Base-by-base conservation (phyloP, 208 protist species). In the Endotrypanum monterogeii region DNA sequence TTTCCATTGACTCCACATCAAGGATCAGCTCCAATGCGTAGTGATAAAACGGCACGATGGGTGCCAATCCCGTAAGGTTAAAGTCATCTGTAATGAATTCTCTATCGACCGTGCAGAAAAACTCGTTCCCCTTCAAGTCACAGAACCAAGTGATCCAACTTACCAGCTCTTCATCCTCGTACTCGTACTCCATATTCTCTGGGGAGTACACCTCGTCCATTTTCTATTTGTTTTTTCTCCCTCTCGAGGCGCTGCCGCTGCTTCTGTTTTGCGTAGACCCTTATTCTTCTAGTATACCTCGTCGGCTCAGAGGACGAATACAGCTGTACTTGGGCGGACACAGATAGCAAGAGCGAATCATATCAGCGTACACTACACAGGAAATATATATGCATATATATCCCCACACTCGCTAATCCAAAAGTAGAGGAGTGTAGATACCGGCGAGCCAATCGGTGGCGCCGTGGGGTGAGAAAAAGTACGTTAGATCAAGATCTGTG, bases 31-130 rank as follows among this genome's bases (percentile, higher is more conserved):
- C 98, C 3, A 99, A 80, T 9, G 99, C 98, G 83, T 98, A 97
- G 72, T 99, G 92, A 78, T 99, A 99, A 83, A 98, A 98, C 25
- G 98, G 93, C 16, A 99, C 98, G 78, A 98, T 90, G 2, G 85
- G 91, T 16, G 87, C 87, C 18, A 99, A 83, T 4, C 99, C 98
- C 6, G 96, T 99, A 39, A 99, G 85, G 89, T 99, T 99, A 82
- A 99, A 99, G 63, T 99, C 98, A 74, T 99, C 98, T 55, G 89
- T 89, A 66, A 99, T 99, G 78, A 96, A 99, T 55, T 99, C 97
- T 46, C 98, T 94, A 52, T 99, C 98, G 2, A 99, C 97, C 72
- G 97, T 91, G 80, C 92, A 98, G 86, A 99, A 99, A 76, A 99
- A 99, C 82, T 99, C 98, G 61, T 99, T 99, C 41, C 98, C 98